Base-by-base conservation (phyloP, 306 rosid species). In the Vigna mungo region DNA sequence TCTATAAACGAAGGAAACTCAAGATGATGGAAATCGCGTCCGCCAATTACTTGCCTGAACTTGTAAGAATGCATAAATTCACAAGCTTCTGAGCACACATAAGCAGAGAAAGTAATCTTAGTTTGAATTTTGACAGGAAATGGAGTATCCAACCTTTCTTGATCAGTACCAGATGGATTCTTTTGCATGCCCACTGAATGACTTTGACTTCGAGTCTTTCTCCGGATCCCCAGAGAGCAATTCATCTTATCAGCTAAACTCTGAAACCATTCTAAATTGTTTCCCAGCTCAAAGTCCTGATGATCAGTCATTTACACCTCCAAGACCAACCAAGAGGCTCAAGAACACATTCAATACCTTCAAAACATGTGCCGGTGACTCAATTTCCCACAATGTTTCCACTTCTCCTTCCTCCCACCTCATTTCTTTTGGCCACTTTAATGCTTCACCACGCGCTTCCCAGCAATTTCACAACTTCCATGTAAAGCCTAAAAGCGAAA, bases 341-440 rank as follows among this genome's bases (percentile, higher is more conserved):
- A 91, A 84, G 75, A 61, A 27, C 34, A 30, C 34, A 21, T 34
- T 14, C 51, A 72, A 0, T 18, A 10, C 52, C 46, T 41, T 51
- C 37, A 21, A 12, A 1, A 43, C 53, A 2, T 68, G 41, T 15
- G 15, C 73, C 23, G 4, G 12, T 51, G 77, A 76, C 47, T 56
- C 36, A 16, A 64, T 21, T 6, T 44, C 60, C 65, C 15, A 75
- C 32, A 84, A 52, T 59, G 74, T 78, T 36, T 23, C 48, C 34
- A 39, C 85, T 32, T 71, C 86, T 23, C 71, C 90, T 18, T 63
- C 90, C 4, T 84, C 98, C 20, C 88, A 91, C 34, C 58, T 94
- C 2, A 86, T 94, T 69, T 90, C 96, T 8, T 94, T 94, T 30
- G 82, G 79, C 1, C 75, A 83, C 32, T 75, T 78, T 3, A 75